Evolutionary conservation across 2,329 filamentous ascomycete genomes (phyloP).

Genomic region (Scortechinia acanthostroma): DNA sequence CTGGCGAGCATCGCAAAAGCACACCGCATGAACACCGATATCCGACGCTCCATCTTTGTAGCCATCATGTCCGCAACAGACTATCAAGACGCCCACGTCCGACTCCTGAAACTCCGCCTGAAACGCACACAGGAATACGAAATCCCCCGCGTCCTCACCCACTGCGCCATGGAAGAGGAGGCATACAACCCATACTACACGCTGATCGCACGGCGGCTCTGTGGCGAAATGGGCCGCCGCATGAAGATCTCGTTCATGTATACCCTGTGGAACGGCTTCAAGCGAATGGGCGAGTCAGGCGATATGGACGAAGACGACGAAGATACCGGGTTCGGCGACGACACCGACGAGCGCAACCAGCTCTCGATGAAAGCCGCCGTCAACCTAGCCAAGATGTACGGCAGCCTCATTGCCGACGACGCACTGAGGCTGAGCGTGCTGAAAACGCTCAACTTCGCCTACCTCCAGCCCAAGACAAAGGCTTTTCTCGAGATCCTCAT

Average conservation of each 20-base stretch:
- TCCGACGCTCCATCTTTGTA: conserved; percentile 86
- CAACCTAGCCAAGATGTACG: conserved; percentile 63
- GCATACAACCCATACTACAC: conserved; percentile 91
- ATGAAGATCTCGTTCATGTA: conserved; percentile 82
- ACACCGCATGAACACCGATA: conserved; percentile 79
- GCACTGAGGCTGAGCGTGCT: conserved; percentile 41
- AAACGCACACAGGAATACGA: conserved; percentile 82
- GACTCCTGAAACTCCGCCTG: conserved; percentile 73
- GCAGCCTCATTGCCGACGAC: conserved; percentile 51
- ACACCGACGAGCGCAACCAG: conserved; percentile 29
- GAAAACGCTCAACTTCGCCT: conserved; percentile 53
- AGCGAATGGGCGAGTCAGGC: conserved; percentile 73
- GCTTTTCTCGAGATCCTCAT: conserved; percentile 61
- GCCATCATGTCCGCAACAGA: conserved; percentile 81
- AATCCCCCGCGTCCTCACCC: conserved; percentile 78
- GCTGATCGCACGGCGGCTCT: conserved; percentile 73
- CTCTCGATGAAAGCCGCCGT: conserved; percentile 51
- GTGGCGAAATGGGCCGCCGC: conserved; percentile 52
- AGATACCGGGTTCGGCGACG: conserved; percentile 41
- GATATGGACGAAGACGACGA: conserved; percentile 57
- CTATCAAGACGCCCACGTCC: conserved; percentile 74
- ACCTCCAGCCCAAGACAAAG: conserved; percentile 53
- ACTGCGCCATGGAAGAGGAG: conserved; percentile 77
- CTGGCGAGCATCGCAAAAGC: conserved; percentile 68
- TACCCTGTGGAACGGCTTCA: conserved; percentile 78